Base-by-base conservation (phyloP, 441 rosid genomes). In the Capsella rubella region DNA sequence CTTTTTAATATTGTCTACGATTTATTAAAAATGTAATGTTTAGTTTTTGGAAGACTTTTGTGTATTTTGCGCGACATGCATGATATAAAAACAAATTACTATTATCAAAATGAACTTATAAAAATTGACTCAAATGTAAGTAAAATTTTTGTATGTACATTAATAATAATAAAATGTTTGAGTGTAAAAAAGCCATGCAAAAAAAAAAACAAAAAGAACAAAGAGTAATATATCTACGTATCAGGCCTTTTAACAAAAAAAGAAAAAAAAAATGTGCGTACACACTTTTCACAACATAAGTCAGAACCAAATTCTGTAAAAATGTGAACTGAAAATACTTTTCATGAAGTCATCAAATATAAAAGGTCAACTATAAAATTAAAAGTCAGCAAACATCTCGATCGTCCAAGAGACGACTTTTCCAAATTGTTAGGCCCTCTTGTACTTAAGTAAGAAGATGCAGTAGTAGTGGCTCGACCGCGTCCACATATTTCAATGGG, bases 321-420 rank as follows among this genome's bases (percentile, higher is more conserved):
- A 32, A 43, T 75, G 70, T 69, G 74, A 68, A 69, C 13, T 54
- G 51, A 69, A 72, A 13, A 54, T 14, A 61, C 59, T 46, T 13
- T 34, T 21, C 25, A 55, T 16, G 51, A 58, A 49, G 61, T 75
- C 64, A 40, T 42, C 13, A 25, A 16, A 53, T 68, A 6, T 0
- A 62, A 21, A 21, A 21, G 54, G 79, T 76, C 73, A 67, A 67
- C 69, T 34, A 29, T 8, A 6, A 21, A 59, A 39, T 9, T 3
- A 25, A 59, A 74, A 35, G 50, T 45, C 71, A 4, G 42, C 62
- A 40, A 63, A 55, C 53, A 61, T 76, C 65, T 62, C 58, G 16
- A 61, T 70, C 75, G 4, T 18, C 52, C 55, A 64, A 56, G 55
- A 34, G 55, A 64, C 42, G 76, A 77, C 80, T 64, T 57, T 67